phyloP scores from a whole-genome alignment of 768 basidiomycete genomes.

The Infundibulicybe gibba region DNA sequence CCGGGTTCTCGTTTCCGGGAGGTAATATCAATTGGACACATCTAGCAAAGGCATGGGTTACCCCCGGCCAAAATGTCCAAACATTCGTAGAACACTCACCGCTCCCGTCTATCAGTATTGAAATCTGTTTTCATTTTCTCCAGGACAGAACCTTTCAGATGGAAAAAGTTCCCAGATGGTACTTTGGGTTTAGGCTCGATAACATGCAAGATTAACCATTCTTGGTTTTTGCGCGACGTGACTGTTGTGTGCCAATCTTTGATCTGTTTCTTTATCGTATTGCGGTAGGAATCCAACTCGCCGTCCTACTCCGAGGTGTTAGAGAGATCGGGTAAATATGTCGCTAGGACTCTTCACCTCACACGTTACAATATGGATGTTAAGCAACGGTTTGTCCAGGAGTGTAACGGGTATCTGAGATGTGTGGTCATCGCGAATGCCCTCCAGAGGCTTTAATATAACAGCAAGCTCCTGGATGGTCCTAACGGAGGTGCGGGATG shows the following conservation, averaged over 20 bases:
- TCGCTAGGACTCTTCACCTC: constrained; percentile 53
- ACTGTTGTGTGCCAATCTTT: constrained; percentile 85
- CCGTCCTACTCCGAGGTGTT: constrained; percentile 37
- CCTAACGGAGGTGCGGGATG: constrained; percentile 64
- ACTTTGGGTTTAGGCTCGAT: constrained; percentile 67
- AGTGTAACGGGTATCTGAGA: constrained; percentile 76
- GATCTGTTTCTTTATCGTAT: constrained; percentile 76
- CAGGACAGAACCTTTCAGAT: constrained; percentile 78
- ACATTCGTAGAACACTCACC: constrained; percentile 43
- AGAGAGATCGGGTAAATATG: constrained; percentile 5
- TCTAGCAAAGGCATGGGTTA: constrained; percentile 33
- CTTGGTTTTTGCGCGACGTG: constrained; percentile 73
- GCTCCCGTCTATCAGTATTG: constrained; percentile 83
- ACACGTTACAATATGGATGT: constrained; percentile 83
- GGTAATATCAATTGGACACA: constrained; percentile 83
- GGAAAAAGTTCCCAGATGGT: constrained; percentile 69
- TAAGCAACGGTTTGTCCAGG: constrained; percentile 83
- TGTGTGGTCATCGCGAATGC: constrained; percentile 65
- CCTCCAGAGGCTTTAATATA: constrained; percentile 63
- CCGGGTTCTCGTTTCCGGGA: constrained; percentile 65
- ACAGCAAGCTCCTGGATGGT: constrained; percentile 91
- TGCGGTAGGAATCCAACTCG: constrained; percentile 74
- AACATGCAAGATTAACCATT: constrained; percentile 91
- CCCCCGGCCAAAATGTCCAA: too few relatives aligned
- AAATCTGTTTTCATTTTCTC: constrained; percentile 94